phyloP scores from a whole-genome alignment of 2,329 filamentous ascomycete genomes.

The Kalmusia sp. region DNA sequence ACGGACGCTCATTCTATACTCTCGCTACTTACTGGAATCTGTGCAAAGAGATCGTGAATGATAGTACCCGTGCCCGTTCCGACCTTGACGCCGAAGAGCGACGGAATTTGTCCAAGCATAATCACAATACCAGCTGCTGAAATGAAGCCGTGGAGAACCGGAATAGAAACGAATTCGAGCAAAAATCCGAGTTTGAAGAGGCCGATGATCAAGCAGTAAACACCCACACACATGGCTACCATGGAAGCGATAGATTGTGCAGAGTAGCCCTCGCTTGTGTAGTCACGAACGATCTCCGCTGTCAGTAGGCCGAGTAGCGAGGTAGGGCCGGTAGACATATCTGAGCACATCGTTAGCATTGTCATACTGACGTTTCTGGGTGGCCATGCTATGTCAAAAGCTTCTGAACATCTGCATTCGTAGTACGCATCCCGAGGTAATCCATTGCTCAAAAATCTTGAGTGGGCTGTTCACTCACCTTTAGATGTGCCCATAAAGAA shows the following conservation, averaged over 20 bases:
- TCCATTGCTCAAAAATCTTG: too few relatives aligned
- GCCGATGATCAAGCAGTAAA: slow-evolving; percentile 66
- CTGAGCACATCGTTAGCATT: slow-evolving; percentile 51
- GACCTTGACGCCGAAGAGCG: slow-evolving; percentile 63
- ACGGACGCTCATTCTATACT: too few relatives aligned
- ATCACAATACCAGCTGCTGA: slow-evolving; percentile 71
- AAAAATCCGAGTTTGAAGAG: slow-evolving; percentile 70
- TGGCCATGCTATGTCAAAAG: too few relatives aligned
- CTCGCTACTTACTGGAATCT: slow-evolving; percentile 51
- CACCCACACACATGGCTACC: slow-evolving; percentile 68
- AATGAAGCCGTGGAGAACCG: slow-evolving; percentile 70
- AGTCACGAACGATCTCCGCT: slow-evolving; percentile 64
- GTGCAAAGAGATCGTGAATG: slow-evolving; percentile 65
- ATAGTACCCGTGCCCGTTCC: slow-evolving; percentile 62
- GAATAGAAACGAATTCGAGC: slow-evolving; percentile 70
- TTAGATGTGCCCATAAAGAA: slow-evolving; percentile 86
- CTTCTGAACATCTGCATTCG: too few relatives aligned
- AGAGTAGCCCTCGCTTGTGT: slow-evolving; percentile 58
- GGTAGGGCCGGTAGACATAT: slow-evolving; percentile 72
- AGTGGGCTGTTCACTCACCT: slow-evolving; percentile 20
- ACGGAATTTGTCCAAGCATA: slow-evolving; percentile 68
- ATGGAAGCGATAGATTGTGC: slow-evolving; percentile 66
- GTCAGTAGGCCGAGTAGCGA: slow-evolving; percentile 70
- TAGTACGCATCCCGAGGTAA: too few relatives aligned
- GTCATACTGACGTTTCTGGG: too few relatives aligned